A percentile compares a stretch with the other conserved stretches of the same genome.
These are phyloP conservation scores for Penicillium alfredii DNA, from an alignment of 495 filamentous ascomycete species.

Conservation along the genomic window DNA sequence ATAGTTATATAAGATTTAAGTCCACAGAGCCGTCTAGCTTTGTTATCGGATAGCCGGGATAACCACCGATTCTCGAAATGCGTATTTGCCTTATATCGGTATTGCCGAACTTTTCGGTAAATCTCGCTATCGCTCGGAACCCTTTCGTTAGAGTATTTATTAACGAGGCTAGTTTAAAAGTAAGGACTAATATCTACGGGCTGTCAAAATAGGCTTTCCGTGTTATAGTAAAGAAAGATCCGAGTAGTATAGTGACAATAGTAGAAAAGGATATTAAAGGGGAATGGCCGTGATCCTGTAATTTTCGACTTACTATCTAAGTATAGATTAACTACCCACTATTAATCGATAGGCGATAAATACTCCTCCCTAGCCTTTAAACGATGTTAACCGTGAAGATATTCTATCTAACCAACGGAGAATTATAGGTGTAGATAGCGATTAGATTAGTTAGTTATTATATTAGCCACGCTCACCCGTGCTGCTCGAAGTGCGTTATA, in stretches of 20 bases:
- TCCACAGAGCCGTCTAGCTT: slow-evolving; percentile 9
- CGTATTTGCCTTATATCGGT: slow-evolving; percentile 21
- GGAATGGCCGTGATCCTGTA: too few relatives aligned
- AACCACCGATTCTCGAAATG: slow-evolving; percentile 21
- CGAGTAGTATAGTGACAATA: too few relatives aligned
- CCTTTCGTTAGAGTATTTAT: slow-evolving; percentile 35
- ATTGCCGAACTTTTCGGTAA: slow-evolving; percentile 36
- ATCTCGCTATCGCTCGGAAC: slow-evolving; percentile 31
- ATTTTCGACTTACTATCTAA: slow-evolving; percentile 19
- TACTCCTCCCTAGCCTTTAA: slow-evolving; percentile 23
- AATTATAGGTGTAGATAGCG: slow-evolving; percentile 9
- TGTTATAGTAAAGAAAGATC: too few relatives aligned
- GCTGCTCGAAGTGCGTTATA: slow-evolving; percentile 2
- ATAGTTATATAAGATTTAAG: slow-evolving; percentile 6
- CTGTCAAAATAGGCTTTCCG: slow-evolving; percentile 3
- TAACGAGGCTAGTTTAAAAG: slow-evolving; percentile 13
- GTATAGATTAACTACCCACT: slow-evolving; percentile 39
- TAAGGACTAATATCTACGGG: slow-evolving; percentile 10
- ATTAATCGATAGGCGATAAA: slow-evolving; percentile 20
- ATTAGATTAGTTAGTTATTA: slow-evolving; percentile 8
- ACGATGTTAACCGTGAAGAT: slow-evolving; percentile 32
- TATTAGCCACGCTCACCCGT: slow-evolving; percentile 1
- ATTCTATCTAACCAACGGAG: slow-evolving; percentile 12
- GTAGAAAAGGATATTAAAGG: too few relatives aligned
- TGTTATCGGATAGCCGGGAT: slow-evolving; percentile 16